A percentile compares a stretch with the other conserved stretches of the same genome.
Conservation (phyloP, 257 asterid genomes). For the Rehmannia glutinosa region DNA sequence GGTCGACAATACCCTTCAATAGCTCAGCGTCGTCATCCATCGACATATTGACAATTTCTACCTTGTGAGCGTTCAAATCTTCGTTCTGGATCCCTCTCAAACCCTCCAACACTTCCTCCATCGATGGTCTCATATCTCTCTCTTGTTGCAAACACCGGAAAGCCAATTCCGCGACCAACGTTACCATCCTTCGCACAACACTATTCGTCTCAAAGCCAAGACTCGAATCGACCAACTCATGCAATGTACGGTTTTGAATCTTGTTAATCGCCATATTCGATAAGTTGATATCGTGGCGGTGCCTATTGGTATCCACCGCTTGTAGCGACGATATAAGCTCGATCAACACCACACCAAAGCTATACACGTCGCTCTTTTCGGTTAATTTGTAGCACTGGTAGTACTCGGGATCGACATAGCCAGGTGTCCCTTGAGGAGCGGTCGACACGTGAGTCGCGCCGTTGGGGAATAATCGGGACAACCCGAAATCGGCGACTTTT, state of each 20-base stretch:
- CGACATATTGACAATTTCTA: conserved; percentile 31
- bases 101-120: conserved; percentile 53
- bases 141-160: conserved; percentile 64
- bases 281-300: conserved; percentile 63
- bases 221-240: conserved; percentile 61
- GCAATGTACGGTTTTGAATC: conserved; percentile 52
- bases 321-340: conserved; percentile 78
- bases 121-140: conserved; percentile 71
- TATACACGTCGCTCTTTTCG: conserved; percentile 69
- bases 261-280: conserved; percentile 68
- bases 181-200: conserved; percentile 36
- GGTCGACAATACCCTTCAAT: conserved; percentile 17
- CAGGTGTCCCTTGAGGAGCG: conserved; percentile 94
- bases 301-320: conserved; percentile 75
- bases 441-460: conserved; percentile 74
- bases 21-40: conserved; percentile 35
- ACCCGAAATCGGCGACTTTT: conserved; percentile 89
- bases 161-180: conserved; percentile 60
- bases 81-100: conserved; percentile 40
- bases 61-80: conserved; percentile 22
- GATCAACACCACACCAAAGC: conserved; percentile 78
- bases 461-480: conserved; percentile 62
- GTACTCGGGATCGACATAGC: conserved; percentile 87
- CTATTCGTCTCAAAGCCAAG: conserved; percentile 47
- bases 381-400: conserved; percentile 77